Evolutionary conservation across 2,329 filamentous ascomycete species (phyloP).

Genomic region (Aspergillus aculeatus): DNA sequence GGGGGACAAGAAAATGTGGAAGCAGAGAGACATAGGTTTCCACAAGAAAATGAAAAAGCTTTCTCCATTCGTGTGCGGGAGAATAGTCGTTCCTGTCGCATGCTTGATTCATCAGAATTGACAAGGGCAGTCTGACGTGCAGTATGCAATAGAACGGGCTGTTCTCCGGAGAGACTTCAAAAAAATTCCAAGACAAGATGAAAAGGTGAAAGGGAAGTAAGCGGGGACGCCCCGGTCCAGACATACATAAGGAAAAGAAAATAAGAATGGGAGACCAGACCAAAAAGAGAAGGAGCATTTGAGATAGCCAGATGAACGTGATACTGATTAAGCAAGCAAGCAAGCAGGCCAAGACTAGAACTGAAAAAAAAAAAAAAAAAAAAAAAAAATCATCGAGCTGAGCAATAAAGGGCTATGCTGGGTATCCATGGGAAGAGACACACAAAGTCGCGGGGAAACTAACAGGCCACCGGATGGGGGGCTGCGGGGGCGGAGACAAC

Average conservation of each 20-base stretch:
- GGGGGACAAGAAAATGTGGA: no score
- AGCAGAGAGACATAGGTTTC: no score
- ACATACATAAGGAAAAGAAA: not conserved
- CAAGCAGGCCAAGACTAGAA: not conserved
- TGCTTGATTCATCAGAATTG: not conserved
- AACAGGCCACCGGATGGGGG: not conserved
- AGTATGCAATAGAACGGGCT: not conserved
- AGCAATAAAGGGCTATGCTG: constrained; percentile 14
- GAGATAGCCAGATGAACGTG: not conserved
- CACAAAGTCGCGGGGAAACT: constrained; percentile 3
- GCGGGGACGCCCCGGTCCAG: not conserved
- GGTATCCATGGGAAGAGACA: constrained; percentile 14
- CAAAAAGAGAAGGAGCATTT: not conserved
- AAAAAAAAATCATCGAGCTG: not conserved
- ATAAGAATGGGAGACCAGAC: not conserved
- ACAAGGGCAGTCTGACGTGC: no score
- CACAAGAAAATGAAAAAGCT: not conserved
- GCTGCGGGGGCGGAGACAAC: not conserved
- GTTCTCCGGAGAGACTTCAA: not conserved
- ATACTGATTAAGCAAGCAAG: not conserved
- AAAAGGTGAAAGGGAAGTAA: not conserved
- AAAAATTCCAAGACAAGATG: not conserved
- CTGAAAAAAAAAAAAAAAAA: not conserved
- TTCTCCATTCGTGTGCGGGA: not conserved
- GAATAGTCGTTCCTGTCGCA: not conserved